Evolutionary conservation across 2,329 filamentous ascomycete species (phyloP), one percentile per base, ranked within the genome.

Genomic region (Venturia effusa): DNA sequence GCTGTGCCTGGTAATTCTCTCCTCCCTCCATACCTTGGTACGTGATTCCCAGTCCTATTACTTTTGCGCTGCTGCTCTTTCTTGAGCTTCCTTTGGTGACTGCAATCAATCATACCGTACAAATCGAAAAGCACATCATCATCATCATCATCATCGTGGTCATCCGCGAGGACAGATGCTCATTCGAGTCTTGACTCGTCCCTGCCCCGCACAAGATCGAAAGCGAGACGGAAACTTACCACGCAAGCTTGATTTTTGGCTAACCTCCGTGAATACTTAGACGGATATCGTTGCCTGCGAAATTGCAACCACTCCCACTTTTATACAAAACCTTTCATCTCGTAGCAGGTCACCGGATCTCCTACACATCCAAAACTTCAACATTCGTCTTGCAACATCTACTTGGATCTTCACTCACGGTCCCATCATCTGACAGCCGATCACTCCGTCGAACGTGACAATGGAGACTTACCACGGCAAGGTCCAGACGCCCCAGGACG

Each of bases 401-500:
- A 27, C 4, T 24, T 27, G n/a, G 13, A 27, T 17, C 6, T 51
- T 13, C n/a, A 27, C 4, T 27, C 45, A 27, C 45, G 22, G 22
- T 27, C 45, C 45, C 27, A 11, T 22, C 22, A 11, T 48, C 22
- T 22, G 22, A 51, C 5, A 3, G n/a, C 37, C 4, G 13, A 37
- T 19, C 55, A 8, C 1, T 15, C 19, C 34, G 24, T 13, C 55
- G 22, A 66, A n/a, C n/a, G n/a, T n/a, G n/a, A 37, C 64, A 57
- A 97, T 97, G 93, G 94, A 99, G 80, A 99, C 94, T 59, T 99
- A 97, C 74, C 84, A 93, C 79, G 94, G 94, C 67, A 89, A 90
- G 74, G 92, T 99, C 72, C 90, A 92, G 77, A 95, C 92, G n/a
- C 93, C 94, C 45, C 88, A 87, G 71, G 94, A 99, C 77, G 94